phyloP scores from a whole-genome alignment of 2,329 filamentous ascomycete genomes.

The Graphium sp. region DNA sequence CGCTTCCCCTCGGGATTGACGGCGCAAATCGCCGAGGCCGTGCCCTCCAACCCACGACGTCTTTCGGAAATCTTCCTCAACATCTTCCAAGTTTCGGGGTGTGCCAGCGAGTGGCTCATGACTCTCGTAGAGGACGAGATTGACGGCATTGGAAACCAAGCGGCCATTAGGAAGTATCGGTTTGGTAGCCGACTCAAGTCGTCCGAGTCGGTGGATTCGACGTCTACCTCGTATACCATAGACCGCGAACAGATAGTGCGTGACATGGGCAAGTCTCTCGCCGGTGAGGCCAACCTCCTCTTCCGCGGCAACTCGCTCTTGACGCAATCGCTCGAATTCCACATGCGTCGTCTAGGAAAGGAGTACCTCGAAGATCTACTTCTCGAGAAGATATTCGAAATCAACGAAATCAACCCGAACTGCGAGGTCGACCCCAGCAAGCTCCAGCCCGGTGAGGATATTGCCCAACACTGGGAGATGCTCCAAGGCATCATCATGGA shows the following conservation, averaged over 20 bases:
- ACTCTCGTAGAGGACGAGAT: constrained; percentile 93
- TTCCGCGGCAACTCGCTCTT: constrained; percentile 91
- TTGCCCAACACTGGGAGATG: constrained; percentile 69
- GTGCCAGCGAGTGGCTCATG: constrained; percentile 78
- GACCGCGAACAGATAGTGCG: constrained; percentile 58
- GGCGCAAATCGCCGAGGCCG: constrained; percentile 61
- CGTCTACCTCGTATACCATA: too few relatives aligned
- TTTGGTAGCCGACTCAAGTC: constrained; percentile 57
- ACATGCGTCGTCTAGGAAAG: constrained; percentile 87
- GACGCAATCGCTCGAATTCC: constrained; percentile 83
- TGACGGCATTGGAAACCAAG: constrained; percentile 75
- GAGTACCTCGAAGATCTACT: constrained; percentile 84
- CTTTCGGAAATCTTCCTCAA: constrained; percentile 78
- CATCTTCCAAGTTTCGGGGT: constrained; percentile 85
- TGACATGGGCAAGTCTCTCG: constrained; percentile 63
- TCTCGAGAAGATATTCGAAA: constrained; percentile 70
- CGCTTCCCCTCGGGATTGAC: constrained; percentile 73
- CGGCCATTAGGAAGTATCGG: constrained; percentile 54
- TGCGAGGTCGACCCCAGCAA: constrained; percentile 92
- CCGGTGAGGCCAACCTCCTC: constrained; percentile 80
- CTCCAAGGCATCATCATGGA: constrained; percentile 63
- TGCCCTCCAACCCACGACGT: constrained; percentile 63
- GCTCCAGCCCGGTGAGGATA: constrained; percentile 46
- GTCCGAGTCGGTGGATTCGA: constrained; percentile 47
- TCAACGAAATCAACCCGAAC: constrained; percentile 78